phyloP scores from a whole-genome alignment of 2,329 filamentous ascomycete species.

The Botryotinia calthae region DNA sequence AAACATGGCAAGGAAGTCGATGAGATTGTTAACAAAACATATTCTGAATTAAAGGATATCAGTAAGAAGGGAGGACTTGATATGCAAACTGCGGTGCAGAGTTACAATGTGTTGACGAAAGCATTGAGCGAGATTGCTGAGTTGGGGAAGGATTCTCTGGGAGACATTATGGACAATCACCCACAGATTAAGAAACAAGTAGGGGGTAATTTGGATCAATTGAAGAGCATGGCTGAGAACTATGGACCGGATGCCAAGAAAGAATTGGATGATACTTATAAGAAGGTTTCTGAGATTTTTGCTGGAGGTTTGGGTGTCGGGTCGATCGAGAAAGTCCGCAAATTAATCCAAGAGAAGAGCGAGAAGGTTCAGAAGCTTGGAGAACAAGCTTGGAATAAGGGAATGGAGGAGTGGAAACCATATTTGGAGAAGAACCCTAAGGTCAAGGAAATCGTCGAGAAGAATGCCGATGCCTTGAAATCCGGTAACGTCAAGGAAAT shows the following conservation, averaged over 20 bases:
- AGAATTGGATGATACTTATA: slow-evolving; percentile 69
- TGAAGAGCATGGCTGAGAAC: slow-evolving; percentile 66
- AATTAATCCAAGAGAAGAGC: slow-evolving; percentile 67
- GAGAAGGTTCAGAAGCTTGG: slow-evolving; percentile 65
- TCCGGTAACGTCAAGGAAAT: slow-evolving; percentile 63
- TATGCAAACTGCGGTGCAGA: slow-evolving; percentile 59
- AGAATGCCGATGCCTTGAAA: slow-evolving; percentile 67
- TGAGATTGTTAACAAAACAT: slow-evolving; percentile 63
- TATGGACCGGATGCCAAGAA: slow-evolving; percentile 77
- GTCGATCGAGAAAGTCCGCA: slow-evolving; percentile 55
- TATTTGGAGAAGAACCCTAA: slow-evolving; percentile 74
- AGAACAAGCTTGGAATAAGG: slow-evolving; percentile 71
- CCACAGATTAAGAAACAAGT: slow-evolving; percentile 70
- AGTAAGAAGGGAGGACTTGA: slow-evolving; percentile 56
- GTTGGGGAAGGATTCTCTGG: slow-evolving; percentile 60
- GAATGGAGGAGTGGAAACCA: slow-evolving; percentile 67
- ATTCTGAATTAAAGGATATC: slow-evolving; percentile 62
- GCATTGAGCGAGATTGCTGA: slow-evolving; percentile 57
- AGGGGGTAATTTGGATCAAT: slow-evolving; percentile 63
- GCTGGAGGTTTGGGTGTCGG: slow-evolving; percentile 56
- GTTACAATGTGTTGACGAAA: slow-evolving; percentile 62
- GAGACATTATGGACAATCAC: slow-evolving; percentile 70
- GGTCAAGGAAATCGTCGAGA: slow-evolving; percentile 68
- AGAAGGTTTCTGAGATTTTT: slow-evolving; percentile 62
- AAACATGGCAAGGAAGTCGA: slow-evolving; percentile 71